Conservation (phyloP, 352 stramenopile species). For the Pythium periplocum region DNA sequence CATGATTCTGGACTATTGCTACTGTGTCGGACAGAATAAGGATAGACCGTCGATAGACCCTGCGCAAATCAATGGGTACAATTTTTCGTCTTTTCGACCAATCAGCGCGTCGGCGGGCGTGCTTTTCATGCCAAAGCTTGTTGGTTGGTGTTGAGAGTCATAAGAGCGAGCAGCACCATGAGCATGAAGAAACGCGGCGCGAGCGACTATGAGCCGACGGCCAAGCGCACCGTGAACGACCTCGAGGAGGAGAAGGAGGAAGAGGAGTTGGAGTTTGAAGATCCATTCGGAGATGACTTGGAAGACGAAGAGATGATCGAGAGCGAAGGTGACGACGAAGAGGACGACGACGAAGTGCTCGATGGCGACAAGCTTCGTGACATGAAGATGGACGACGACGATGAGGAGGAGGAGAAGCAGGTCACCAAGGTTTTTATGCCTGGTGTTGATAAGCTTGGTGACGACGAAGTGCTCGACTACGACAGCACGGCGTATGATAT, state of each 20-base stretch:
- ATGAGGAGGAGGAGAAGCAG: conserved; percentile 46
- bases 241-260: conserved; percentile 38
- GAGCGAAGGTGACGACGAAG: conserved; percentile 61
- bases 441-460: conserved; percentile 82
- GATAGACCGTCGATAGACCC: background rate
- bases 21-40: conserved; percentile 19
- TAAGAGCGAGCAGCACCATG: conserved; percentile 26
- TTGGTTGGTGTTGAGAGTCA: conserved; percentile 20
- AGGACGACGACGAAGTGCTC: conserved; percentile 51
- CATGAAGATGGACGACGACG: conserved; percentile 53
- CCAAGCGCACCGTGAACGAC: conserved; percentile 51
- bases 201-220: conserved; percentile 27
- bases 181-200: conserved; percentile 72
- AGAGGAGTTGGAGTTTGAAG: conserved; percentile 82
- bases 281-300: conserved; percentile 86
- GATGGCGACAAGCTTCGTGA: conserved; percentile 43
- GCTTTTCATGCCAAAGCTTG: conserved; percentile 16
- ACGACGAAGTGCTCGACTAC: conserved; percentile 97
- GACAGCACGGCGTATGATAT: conserved; percentile 99
- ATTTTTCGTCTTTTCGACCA: conserved; percentile 24
- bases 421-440: conserved; percentile 93
- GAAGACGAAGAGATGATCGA: conserved; percentile 90
- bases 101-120: conserved; percentile 14
- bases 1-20: background rate
- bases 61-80: conserved; percentile 23